phyloP scores from a whole-genome alignment of 2,329 filamentous ascomycete species.

The Plenodomus lindquistii region DNA sequence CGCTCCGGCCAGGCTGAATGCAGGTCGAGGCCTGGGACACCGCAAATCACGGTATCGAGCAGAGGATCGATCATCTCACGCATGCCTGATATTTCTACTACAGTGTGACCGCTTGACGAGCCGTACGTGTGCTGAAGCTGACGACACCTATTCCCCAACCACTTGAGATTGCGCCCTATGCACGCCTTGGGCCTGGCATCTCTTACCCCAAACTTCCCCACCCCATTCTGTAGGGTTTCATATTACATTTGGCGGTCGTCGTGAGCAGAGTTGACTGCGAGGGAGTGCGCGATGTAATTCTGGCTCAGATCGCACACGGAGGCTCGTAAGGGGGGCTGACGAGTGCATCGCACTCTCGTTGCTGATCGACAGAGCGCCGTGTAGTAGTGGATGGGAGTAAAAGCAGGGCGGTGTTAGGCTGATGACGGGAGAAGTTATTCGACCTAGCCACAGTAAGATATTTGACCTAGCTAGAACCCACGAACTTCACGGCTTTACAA shows the following conservation, averaged over 20 bases:
- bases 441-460: no score
- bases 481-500: no score
- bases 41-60: neutral
- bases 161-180: neutral
- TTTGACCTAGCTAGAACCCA: no score
- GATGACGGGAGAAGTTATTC: no score
- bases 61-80: neutral
- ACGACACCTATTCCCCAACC: neutral
- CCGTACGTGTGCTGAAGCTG: neutral
- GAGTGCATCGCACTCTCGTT: no score
- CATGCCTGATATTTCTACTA: neutral
- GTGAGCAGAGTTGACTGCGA: neutral
- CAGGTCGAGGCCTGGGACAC: neutral
- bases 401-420: no score
- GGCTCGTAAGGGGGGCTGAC: no score
- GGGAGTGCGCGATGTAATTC: neutral
- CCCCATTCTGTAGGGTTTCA: neutral
- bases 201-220: neutral
- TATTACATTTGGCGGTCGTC: neutral
- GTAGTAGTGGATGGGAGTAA: no score
- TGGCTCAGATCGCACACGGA: neutral
- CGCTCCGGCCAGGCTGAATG: neutral
- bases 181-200: neutral
- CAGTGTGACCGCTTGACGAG: neutral
- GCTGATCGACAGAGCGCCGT: no score